Evolutionary conservation across 2,329 filamentous ascomycete species (phyloP).

Genomic region (Talaromyces sp.): DNA sequence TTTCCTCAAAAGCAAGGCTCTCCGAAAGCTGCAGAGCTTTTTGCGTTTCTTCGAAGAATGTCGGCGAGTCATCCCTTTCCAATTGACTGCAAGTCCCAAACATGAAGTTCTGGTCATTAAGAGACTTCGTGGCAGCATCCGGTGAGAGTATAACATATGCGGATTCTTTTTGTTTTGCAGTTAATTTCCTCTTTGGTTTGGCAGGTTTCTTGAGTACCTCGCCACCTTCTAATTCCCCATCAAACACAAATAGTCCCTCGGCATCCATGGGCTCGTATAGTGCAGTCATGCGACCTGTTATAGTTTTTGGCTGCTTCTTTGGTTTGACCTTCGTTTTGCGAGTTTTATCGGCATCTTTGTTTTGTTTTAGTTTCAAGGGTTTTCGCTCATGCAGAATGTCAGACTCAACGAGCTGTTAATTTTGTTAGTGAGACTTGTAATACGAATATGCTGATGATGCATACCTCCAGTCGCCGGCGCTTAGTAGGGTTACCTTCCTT

Average conservation of each 20-base stretch:
- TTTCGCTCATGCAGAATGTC: background rate
- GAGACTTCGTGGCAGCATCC: conserved; percentile 61
- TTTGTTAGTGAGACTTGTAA: background rate
- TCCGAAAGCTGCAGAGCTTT: conserved; percentile 32
- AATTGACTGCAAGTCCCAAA: conserved; percentile 87
- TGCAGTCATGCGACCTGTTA: conserved; percentile 74
- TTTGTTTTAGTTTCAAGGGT: background rate
- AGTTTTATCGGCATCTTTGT: conserved; percentile 16
- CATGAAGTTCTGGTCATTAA: conserved; percentile 69
- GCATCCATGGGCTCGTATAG: conserved; percentile 54
- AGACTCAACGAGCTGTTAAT: conserved; percentile 13
- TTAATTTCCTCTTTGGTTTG: conserved; percentile 20
- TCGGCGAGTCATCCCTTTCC: conserved; percentile 67
- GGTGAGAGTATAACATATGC: conserved; percentile 66
- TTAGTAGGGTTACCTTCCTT: conserved; percentile 32
- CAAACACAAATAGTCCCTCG: conserved; percentile 13
- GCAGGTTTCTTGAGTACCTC: conserved; percentile 12
- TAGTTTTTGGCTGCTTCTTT: conserved; percentile 70
- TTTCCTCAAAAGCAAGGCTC: conserved; percentile 5
- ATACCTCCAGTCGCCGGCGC: conserved; percentile 38
- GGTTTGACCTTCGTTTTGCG: conserved; percentile 31
- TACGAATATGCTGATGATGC: background rate
- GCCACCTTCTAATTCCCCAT: conserved; percentile 18
- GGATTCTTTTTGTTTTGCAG: conserved; percentile 28
- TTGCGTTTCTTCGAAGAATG: conserved; percentile 42